These are phyloP conservation scores for Xylaria sp. DNA, from an alignment of 2,329 filamentous ascomycete genomes.

Conservation along the genomic window DNA sequence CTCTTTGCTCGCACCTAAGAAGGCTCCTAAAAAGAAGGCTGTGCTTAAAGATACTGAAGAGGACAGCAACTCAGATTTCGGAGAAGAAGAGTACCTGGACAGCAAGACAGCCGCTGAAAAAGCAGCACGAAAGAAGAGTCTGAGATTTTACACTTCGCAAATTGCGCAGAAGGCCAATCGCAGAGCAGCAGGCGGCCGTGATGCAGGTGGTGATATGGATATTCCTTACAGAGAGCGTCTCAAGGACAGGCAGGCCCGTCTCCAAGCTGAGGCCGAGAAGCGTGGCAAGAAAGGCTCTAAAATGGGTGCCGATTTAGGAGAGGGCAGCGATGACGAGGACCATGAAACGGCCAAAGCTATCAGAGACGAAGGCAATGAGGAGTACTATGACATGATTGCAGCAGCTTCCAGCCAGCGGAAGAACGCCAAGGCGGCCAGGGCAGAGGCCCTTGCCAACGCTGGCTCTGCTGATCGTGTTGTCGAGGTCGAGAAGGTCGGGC, in stretches of 20 bases:
- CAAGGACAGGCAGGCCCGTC: constrained; percentile 83
- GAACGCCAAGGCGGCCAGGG: constrained; percentile 73
- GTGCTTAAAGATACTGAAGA: constrained; percentile 39
- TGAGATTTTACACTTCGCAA: constrained; percentile 98
- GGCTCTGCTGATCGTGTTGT: constrained; percentile 72
- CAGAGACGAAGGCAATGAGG: constrained; percentile 71
- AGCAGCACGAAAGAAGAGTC: constrained; percentile 85
- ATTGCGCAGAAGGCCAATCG: constrained; percentile 95
- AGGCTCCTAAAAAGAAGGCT: constrained; percentile 59
- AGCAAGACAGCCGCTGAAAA: constrained; percentile 86
- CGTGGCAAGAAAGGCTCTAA: constrained; percentile 76
- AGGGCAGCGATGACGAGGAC: constrained; percentile 75
- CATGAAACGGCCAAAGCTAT: constrained; percentile 62
- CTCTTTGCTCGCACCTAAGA: constrained; percentile 63
- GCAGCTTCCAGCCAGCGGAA: constrained; percentile 76
- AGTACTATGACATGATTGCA: constrained; percentile 92
- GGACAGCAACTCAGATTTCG: constrained; percentile 86
- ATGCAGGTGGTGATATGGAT: constrained; percentile 82
- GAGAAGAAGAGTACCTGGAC: constrained; percentile 85
- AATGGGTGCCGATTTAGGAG: constrained; percentile 74
- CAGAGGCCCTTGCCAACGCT: constrained; percentile 68
- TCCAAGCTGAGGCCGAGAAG: constrained; percentile 89
- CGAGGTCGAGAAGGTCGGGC: constrained; percentile 75
- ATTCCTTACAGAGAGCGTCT: constrained; percentile 90
- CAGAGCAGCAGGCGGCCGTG: constrained; percentile 76